Base-by-base conservation (phyloP, 148 eudicot genomes). In the Suaeda aralocaspica region DNA sequence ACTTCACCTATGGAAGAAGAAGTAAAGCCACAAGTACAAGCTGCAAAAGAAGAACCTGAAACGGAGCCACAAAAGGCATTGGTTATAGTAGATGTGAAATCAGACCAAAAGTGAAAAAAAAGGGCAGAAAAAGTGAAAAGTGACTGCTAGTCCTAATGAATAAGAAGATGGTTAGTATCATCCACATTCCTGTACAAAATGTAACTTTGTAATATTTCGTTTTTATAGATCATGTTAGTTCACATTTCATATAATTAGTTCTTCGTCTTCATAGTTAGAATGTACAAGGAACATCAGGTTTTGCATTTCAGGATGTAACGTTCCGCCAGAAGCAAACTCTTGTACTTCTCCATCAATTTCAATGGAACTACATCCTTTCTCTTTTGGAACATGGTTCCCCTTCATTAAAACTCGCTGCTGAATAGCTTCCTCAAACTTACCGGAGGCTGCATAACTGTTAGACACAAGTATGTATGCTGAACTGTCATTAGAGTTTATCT, bases 291-390 rank as follows among this genome's bases (percentile, higher is more conserved):
- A 21, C 34, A 57, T 74, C 18, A 74, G 24, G 48, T 84, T 78
- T 51, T 78, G 48, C 77, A 80, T 60, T 50, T 80, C 68, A 64
- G 87, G 79, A 59, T 68, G 64, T 69, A 78, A 60, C 31, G 61
- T 59, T 45, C 85, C 82, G 55, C 82, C 85, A 26, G 87, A 79
- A 66, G 72, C 67, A 71, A 86, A 86, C 82, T 86, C 85, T 45
- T 71, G 78, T 76, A 86, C 81, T 26, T 60, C 75, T 15, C 84
- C 87, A 51, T 77, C 63, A 15, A 81, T 74, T 70, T 86, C 80
- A 70, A 84, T 80, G 16, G 72, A 84, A 73, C 90, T 86, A 41
- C 85, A 77, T 26, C 87, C 87, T 1, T 76, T 82, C 68, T 82
- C 82, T 73, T 84, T 83, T 55, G 10, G 25, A 59, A 82, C 72